Evolutionary conservation across 345 rosid species (phyloP), one percentile per base, ranked within the genome.

Genomic region (Brassica juncea): DNA sequence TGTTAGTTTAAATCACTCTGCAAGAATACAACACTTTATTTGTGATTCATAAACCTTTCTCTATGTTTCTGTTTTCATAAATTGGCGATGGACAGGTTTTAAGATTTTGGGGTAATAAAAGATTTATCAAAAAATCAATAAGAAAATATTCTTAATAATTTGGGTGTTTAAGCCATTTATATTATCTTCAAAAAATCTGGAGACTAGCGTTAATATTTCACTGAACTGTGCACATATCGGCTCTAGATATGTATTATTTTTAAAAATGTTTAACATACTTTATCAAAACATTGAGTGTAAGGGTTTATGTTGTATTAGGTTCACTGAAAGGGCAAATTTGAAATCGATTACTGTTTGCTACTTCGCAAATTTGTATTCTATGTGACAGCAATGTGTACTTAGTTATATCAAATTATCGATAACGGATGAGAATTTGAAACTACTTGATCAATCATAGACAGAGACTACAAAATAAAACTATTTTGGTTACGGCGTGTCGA

Each of bases 401-500:
- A 54, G 25, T 16, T 54, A 54, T 54, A 71, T 34, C 1, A 28
- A 28, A 67, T 10, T n/a, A 42, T 66, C 6, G 71, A 80, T 74
- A 63, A 63, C 15, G 57, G 8, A 49, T 49, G 57, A 54, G 60
- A 70, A 21, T 80, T 55, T 6, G 10, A 57, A 62, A 80, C 63
- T 28, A 23, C 3, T 61, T 49, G 28, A 63, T 74, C 60, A 80
- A 55, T 69, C 71, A 80, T 69, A 52, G 25, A 60, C 49, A 7
- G 19, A 32, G 49, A 68, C 42, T 72, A 25, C 14, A 9, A 47
- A 34, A 65, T 0, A 6, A 61, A 73, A 14, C 0, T 49, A 54
- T 60, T 16, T 5, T 80, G 64, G 67, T 70, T 66, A 80, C 32
- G 83, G 73, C 80, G 75, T 14, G 68, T 69, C 72, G 72, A 69